Evolutionary conservation across 2,329 filamentous ascomycete species (phyloP).

Genomic region (Tolypocladium tundrense): DNA sequence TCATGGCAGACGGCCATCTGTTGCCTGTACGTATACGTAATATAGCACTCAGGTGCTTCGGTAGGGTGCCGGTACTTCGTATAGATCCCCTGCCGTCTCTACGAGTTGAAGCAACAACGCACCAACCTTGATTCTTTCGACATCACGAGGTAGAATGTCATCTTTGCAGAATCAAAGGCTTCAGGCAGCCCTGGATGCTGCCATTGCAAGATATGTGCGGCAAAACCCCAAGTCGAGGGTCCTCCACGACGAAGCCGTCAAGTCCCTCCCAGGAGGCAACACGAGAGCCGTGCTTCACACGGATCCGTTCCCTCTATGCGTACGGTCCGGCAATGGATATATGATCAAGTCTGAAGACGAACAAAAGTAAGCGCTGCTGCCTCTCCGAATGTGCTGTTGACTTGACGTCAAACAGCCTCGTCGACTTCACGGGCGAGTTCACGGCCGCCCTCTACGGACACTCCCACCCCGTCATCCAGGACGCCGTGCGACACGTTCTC

Average conservation of each 20-base stretch:
- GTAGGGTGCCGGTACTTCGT: too few relatives aligned
- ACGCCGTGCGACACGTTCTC: conserved; percentile 35
- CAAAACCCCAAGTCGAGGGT: conserved; percentile 26
- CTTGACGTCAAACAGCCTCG: conserved; percentile 29
- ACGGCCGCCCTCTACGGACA: conserved; percentile 59
- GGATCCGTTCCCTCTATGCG: conserved; percentile 32
- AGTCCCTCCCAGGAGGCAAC: conserved; percentile 33
- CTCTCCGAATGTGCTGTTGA: not conserved
- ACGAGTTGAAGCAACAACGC: too few relatives aligned
- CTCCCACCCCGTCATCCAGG: conserved; percentile 43
- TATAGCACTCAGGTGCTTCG: too few relatives aligned
- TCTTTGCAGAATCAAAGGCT: conserved; percentile 1
- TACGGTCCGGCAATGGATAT: conserved; percentile 24
- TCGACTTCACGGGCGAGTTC: conserved; percentile 53
- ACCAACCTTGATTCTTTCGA: too few relatives aligned
- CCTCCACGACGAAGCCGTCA: conserved; percentile 26
- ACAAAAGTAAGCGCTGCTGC: conserved; percentile 15
- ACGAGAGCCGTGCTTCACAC: conserved; percentile 33
- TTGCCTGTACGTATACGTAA: too few relatives aligned
- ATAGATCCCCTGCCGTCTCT: too few relatives aligned
- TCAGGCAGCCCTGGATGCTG: conserved; percentile 19
- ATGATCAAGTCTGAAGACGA: conserved; percentile 31
- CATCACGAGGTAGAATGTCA: not conserved
- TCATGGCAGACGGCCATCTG: too few relatives aligned
- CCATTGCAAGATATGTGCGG: conserved; percentile 20